phyloP scores from a whole-genome alignment of 2,329 filamentous ascomycete species.

The Metarhizium humberi region DNA sequence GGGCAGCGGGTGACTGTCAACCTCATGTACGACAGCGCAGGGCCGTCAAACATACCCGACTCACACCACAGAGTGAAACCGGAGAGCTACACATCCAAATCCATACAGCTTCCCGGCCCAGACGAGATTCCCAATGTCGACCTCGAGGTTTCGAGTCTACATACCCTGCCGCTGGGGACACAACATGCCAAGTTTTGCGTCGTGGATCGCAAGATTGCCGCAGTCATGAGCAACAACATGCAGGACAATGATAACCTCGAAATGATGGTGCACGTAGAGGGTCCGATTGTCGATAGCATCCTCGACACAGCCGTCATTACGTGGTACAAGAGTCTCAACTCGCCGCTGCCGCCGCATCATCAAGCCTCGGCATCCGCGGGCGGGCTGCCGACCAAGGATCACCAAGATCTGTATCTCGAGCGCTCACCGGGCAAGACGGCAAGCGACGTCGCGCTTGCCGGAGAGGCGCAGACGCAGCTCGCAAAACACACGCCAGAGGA shows the following conservation, averaged over 20 bases:
- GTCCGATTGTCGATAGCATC: constrained; percentile 64
- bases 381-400: background rate
- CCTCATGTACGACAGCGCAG: constrained; percentile 66
- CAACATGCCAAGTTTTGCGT: constrained; percentile 74
- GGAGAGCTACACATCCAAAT: constrained; percentile 46
- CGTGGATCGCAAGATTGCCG: constrained; percentile 60
- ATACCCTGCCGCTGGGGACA: constrained; percentile 60
- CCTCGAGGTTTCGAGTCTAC: constrained; percentile 64
- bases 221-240: constrained; percentile 73
- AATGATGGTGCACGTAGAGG: constrained; percentile 71
- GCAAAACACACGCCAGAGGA: constrained; percentile 48
- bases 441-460: background rate
- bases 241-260: constrained; percentile 72
- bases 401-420: constrained; percentile 1
- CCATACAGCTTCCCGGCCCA: constrained; percentile 50
- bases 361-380: background rate
- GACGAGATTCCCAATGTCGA: constrained; percentile 64
- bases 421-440: background rate
- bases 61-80: constrained; percentile 53
- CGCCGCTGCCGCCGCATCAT: constrained; percentile 6
- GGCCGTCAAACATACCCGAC: constrained; percentile 53
- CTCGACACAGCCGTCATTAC: constrained; percentile 67
- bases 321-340: constrained; percentile 51
- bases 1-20: constrained; percentile 56
- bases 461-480: constrained; percentile 15